Conservation (phyloP, 148 eudicot species). For the Chenopodium quinoa region DNA sequence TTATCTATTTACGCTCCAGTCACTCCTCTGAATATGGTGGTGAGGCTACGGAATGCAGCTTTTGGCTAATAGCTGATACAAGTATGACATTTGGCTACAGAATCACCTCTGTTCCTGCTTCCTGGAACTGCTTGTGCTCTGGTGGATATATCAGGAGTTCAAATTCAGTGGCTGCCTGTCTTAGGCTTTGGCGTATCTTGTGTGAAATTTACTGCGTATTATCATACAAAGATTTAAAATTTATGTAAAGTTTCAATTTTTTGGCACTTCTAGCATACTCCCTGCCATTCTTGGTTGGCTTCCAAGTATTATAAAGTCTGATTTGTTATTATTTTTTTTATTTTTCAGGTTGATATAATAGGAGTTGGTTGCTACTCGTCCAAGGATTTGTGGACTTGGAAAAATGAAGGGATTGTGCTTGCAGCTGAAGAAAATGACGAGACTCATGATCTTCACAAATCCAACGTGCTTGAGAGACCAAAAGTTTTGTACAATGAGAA, state of each 20-base stretch:
- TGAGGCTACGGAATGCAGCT: background rate
- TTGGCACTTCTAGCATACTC: background rate
- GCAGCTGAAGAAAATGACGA: constrained; percentile 75
- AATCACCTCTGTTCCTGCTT: background rate
- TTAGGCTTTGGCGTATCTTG: background rate
- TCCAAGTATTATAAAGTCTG: background rate
- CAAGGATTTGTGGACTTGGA: constrained; percentile 96
- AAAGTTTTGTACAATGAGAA: constrained; percentile 77
- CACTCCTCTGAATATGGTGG: background rate
- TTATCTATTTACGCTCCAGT: background rate
- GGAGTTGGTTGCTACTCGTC: constrained; percentile 99
- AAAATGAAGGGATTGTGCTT: constrained; percentile 86
- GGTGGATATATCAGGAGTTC: background rate
- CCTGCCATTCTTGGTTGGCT: background rate
- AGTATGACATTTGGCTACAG: no score
- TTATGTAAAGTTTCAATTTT: background rate
- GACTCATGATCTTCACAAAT: constrained; percentile 82
- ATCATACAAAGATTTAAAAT: background rate
- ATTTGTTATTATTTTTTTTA: background rate
- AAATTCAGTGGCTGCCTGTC: background rate
- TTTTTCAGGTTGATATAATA: constrained; percentile 78
- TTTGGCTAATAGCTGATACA: background rate
- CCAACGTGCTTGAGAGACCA: constrained; percentile 94
- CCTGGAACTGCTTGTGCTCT: background rate
- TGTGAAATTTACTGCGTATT: background rate